phyloP scores from a whole-genome alignment of 192 early-diverging fungal genomes.

The Coemansia sp. region DNA sequence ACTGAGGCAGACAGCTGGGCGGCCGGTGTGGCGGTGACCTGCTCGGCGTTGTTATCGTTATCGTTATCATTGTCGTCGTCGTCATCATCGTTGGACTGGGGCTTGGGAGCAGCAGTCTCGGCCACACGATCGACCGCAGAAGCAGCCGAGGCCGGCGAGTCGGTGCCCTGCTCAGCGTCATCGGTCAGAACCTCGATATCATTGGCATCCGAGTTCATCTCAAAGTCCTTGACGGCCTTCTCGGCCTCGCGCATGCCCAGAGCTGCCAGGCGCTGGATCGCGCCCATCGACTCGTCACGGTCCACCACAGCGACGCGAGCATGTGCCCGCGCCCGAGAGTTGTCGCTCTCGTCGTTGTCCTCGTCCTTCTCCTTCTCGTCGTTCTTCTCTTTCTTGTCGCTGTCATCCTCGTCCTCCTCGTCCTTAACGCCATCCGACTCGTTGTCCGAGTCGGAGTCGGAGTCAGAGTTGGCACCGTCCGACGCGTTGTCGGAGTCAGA shows the following conservation, averaged over 20 bases:
- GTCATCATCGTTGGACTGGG: neutral
- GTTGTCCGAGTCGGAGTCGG: conserved; percentile 10
- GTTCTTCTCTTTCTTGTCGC: neutral
- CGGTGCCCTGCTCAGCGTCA: neutral
- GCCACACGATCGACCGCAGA: neutral
- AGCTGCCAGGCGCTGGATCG: conserved; percentile 38
- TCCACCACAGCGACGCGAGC: neutral
- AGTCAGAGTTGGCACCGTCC: neutral
- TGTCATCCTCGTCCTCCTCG: conserved; percentile 6
- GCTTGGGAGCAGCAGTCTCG: no score
- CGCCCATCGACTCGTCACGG: conserved; percentile 12
- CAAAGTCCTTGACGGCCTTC: conserved; percentile 32
- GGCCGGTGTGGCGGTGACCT: no score
- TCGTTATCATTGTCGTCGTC: neutral
- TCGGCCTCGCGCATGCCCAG: conserved; percentile 38
- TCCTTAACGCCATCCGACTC: conserved; percentile 8
- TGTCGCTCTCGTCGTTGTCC: neutral
- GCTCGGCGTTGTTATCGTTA: neutral
- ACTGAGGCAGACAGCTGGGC: no score
- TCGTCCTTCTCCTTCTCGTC: neutral
- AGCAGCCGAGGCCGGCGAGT: neutral
- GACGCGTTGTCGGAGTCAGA: neutral
- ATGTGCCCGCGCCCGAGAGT: conserved; percentile 2
- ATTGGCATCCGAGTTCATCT: conserved; percentile 22
- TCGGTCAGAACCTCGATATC: conserved; percentile 25